Evolutionary conservation across 1,284 basidiomycete species (phyloP).

Genomic region (Sporisorium scitamineum): DNA sequence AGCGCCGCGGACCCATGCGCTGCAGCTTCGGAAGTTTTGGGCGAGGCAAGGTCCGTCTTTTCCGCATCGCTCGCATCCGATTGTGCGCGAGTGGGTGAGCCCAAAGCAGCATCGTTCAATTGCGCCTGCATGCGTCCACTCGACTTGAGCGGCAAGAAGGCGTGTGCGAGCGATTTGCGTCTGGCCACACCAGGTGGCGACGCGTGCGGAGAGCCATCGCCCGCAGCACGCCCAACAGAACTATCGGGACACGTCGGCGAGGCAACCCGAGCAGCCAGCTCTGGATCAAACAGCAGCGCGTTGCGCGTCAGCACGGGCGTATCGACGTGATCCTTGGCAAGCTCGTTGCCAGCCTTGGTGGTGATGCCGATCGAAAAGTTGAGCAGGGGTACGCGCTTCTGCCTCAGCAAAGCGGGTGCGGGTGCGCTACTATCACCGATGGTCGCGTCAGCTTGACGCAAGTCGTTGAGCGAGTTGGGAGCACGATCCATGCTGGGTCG

Average conservation of each 20-base stretch:
- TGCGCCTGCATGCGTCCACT: conserved; percentile 23
- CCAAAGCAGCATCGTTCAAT: conserved; percentile 4
- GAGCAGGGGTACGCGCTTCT: conserved; percentile 40
- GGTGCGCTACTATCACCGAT: not conserved
- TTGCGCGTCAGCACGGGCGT: conserved; percentile 38
- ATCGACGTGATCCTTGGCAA: conserved; percentile 14
- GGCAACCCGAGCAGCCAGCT: conserved; percentile 26
- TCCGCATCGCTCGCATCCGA: conserved; percentile 11
- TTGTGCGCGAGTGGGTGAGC: conserved; percentile 6
- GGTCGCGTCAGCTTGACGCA: conserved; percentile 10
- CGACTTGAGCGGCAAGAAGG: conserved; percentile 22
- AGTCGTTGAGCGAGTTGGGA: conserved; percentile 17
- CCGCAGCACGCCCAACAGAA: not conserved
- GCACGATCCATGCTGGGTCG: conserved; percentile 26
- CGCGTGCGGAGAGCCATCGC: conserved; percentile 7
- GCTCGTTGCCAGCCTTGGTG: conserved; percentile 19
- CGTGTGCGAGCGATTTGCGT: conserved; percentile 23
- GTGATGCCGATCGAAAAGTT: conserved; percentile 40
- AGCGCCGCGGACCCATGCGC: conserved; percentile 3
- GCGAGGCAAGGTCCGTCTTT: conserved; percentile 8
- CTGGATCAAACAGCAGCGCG: conserved; percentile 47
- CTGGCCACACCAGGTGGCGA: conserved; percentile 17
- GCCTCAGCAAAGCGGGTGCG: conserved; percentile 21
- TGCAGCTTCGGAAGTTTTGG: conserved; percentile 8
- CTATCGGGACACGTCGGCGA: conserved; percentile 11